phyloP scores from a whole-genome alignment of 306 rosid species.

The Sindora glabra region DNA sequence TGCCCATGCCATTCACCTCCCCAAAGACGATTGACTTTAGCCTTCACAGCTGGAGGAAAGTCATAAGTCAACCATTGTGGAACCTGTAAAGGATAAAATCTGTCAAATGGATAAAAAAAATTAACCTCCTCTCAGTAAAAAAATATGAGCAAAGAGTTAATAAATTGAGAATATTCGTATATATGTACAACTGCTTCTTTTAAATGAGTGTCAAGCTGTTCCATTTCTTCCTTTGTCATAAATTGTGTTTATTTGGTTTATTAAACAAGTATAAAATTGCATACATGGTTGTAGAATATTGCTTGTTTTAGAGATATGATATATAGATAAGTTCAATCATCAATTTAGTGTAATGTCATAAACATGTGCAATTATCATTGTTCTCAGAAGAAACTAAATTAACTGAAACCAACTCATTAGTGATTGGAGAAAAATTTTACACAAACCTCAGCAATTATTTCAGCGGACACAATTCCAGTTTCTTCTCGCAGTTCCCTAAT shows the following conservation, averaged over 20 bases:
- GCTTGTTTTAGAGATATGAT: too few relatives aligned
- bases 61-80: conserved; percentile 89
- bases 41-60: conserved; percentile 91
- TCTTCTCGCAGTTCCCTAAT: conserved; percentile 85
- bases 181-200: background rate
- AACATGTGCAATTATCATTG: background rate
- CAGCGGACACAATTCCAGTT: conserved; percentile 83
- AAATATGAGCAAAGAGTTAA: background rate
- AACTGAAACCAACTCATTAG: conserved; percentile 11
- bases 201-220: background rate
- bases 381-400: conserved; percentile 5
- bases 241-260: background rate
- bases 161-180: background rate
- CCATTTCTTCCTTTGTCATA: background rate
- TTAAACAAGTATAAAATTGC: background rate
- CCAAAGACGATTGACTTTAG: conserved; percentile 95
- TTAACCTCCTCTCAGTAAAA: background rate
- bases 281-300: too few relatives aligned
- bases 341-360: background rate
- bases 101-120: conserved; percentile 12
- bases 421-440: background rate
- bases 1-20: conserved; percentile 99
- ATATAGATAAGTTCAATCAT: too few relatives aligned
- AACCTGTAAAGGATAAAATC: conserved; percentile 46
- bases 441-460: conserved; percentile 72